These are phyloP conservation scores for Pyrenochaeta sp. DNA, from an alignment of 2,329 filamentous ascomycete genomes.

Conservation along the genomic window DNA sequence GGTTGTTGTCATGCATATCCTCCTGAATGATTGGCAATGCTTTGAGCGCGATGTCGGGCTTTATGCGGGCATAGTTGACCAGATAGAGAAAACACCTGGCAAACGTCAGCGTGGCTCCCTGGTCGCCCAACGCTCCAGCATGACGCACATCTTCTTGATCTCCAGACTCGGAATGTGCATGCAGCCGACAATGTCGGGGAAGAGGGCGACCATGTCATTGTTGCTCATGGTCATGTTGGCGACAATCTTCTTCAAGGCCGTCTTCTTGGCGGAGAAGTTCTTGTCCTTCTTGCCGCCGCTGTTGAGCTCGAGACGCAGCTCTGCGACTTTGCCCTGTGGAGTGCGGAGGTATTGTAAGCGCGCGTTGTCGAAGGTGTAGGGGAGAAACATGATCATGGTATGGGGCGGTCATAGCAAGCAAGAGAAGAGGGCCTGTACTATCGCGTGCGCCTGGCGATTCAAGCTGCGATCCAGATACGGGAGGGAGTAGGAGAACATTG, in stretches of 20 bases:
- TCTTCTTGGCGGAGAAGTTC: conserved; percentile 93
- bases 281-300: conserved; percentile 98
- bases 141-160: conserved; percentile 96
- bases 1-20: conserved; percentile 95
- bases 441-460: neutral
- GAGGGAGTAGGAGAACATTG: conserved; percentile 9
- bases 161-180: conserved; percentile 95
- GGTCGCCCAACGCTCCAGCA: neutral
- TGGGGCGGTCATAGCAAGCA: conserved; percentile 2
- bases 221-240: conserved; percentile 99
- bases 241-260: conserved; percentile 98
- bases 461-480: conserved; percentile 9
- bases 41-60: conserved; percentile 92
- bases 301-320: conserved; percentile 93
- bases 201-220: conserved; percentile 98
- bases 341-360: conserved; percentile 60
- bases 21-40: conserved; percentile 86
- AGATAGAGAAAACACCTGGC: conserved; percentile 94
- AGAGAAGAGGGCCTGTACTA: conserved; percentile 6
- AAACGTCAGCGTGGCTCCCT: conserved; percentile 37
- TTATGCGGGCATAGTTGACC: conserved; percentile 95
- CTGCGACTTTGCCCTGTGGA: conserved; percentile 95
- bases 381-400: conserved; percentile 50
- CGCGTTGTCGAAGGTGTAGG: conserved; percentile 49
- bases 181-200: conserved; percentile 92